Base-by-base conservation (phyloP, 148 eudicot species). In the Rhododendron ovatum region DNA sequence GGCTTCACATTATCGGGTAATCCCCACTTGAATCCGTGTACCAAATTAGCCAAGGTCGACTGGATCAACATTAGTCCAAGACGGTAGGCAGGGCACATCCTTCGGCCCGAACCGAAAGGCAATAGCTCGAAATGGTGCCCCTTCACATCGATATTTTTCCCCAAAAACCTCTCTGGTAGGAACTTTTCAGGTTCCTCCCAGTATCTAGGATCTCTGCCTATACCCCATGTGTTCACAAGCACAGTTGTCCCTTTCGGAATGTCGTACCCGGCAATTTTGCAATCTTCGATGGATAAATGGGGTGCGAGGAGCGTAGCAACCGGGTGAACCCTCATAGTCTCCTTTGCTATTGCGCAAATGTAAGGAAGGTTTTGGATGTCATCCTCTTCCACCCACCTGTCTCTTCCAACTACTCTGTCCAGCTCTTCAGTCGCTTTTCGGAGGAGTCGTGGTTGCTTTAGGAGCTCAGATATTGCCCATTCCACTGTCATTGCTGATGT, bases 81-180 rank as follows among this genome's bases (percentile, higher is more conserved):
- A 5, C 33, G 53, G n/a, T 80, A 80, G 41, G 39, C 83, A 26
- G 65, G 83, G 65, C 83, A 80, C 83, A 80, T 80, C n/a, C 83
- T 80, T 7, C 24, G 37, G 24, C 83, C 83, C 0, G 81, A 55
- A 18, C 61, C 61, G 17, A 55, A 55, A 55, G 61, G 61, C 61
- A 55, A 4, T 18, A 55, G 61, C 7, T 55, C 61, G 4, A 15
- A 17, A 55, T 55, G 61, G 22, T 55, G 61, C 61, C 61, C 61
- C 61, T 17, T 15, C 22, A 55, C 22, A 4, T 17, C 20, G 1
- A 17, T 55, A 4, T 17, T 0, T 17, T 18, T 55, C 1, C 24
- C 61, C 0, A 55, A 15, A 18, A 55, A 55, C 22, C 61, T 0
- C 61, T 55, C 61, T 18, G 61, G 61, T 17, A 17, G 4, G 22